phyloP scores from a whole-genome alignment of 2,329 filamentous ascomycete genomes.

The Colletotrichum incanum region DNA sequence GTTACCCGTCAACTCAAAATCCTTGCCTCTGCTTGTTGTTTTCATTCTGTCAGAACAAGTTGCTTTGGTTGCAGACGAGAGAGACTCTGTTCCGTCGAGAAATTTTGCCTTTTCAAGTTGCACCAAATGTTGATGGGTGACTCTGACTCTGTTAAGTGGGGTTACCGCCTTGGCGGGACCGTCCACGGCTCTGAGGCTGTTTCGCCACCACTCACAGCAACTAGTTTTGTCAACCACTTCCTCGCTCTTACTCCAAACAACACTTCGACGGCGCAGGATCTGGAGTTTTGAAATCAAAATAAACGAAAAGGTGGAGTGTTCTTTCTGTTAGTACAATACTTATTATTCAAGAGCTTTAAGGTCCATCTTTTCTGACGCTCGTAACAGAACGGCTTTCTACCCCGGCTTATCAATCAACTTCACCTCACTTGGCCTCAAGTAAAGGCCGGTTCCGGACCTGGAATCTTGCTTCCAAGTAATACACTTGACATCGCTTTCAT shows the following conservation, averaged over 20 bases:
- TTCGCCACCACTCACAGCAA: conserved; percentile 38
- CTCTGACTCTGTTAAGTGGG: conserved; percentile 41
- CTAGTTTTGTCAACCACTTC: conserved; percentile 17
- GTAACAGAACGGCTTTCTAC: conserved; percentile 4
- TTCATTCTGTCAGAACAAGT: not conserved
- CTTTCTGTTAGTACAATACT: not conserved
- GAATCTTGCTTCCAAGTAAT: not conserved
- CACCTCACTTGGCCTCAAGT: conserved; percentile 16
- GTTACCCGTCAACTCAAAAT: not conserved
- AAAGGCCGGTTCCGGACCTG: conserved; percentile 33
- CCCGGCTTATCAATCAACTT: conserved; percentile 42
- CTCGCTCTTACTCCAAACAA: not conserved
- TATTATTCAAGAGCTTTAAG: not conserved
- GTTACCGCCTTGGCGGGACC: not conserved
- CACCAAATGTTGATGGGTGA: not conserved
- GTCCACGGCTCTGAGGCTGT: not conserved
- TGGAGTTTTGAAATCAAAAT: not conserved
- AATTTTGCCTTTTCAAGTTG: not conserved
- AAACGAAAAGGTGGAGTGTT: not conserved
- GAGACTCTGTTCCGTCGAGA: not conserved
- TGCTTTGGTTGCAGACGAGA: not conserved
- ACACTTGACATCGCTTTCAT: not conserved
- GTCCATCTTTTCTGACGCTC: conserved; percentile 2
- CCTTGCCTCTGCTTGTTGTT: not conserved
- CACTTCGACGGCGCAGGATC: not conserved